These are phyloP conservation scores for Trichoderma citrinoviride DNA, from an alignment of 2,329 filamentous ascomycete genomes.

Conservation along the genomic window DNA sequence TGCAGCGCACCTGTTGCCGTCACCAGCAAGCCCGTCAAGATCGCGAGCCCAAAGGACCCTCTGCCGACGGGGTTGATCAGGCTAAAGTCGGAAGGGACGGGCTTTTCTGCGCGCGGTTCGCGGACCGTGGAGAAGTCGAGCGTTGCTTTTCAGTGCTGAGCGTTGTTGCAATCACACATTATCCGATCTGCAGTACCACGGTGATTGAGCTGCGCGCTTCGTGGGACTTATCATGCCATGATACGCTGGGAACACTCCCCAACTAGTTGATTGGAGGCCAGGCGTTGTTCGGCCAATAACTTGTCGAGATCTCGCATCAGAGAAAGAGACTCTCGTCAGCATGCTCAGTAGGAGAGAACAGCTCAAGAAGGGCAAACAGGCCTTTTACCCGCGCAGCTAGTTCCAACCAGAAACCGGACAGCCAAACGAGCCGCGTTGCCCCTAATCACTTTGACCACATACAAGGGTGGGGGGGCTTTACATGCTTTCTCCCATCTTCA, in stretches of 20 bases:
- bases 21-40: constrained; percentile 47
- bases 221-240: background rate
- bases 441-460: too few species aligned
- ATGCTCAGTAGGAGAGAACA: too few species aligned
- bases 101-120: constrained; percentile 83
- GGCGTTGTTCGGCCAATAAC: too few species aligned
- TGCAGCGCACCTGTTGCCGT: constrained; percentile 78
- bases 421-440: too few species aligned
- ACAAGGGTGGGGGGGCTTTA: too few species aligned
- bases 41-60: constrained; percentile 49
- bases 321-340: too few species aligned
- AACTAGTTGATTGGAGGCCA: background rate
- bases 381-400: too few species aligned
- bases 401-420: too few species aligned
- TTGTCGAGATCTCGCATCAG: too few species aligned
- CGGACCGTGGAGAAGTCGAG: constrained; percentile 77
- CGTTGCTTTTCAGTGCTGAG: constrained; percentile 77
- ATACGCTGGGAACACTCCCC: background rate
- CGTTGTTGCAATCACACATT: background rate
- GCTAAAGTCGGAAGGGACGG: constrained; percentile 82
- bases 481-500: too few species aligned
- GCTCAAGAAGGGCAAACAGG: too few species aligned
- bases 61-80: constrained; percentile 72
- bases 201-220: background rate
- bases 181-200: background rate